Evolutionary conservation across 1,139 yeast genomes (phyloP), one percentile per base, ranked within the genome.

Genomic region (Zhuliangozyma parablackwelliae): DNA sequence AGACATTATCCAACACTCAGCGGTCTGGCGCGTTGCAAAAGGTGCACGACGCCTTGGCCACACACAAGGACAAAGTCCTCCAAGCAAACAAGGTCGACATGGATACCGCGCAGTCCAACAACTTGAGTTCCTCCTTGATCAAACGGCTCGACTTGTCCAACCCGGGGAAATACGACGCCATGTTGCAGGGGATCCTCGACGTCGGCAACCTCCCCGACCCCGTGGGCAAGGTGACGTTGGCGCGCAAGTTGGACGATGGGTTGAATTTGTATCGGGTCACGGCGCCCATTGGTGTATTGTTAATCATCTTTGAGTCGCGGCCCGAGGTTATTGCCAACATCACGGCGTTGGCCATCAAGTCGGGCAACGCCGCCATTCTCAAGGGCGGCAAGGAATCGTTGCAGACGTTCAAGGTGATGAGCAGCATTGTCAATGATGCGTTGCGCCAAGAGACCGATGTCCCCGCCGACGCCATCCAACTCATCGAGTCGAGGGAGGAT

Each of bases 271-370:
- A 80, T 59, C 69, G 96, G 51, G 74, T 92, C 10, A 83, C 96
- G 5, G 84, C 96, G 25, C 98, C 98, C 11, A 89, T 94, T 7
- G 99, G 99, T 10, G 97, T 89, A 0, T 61, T 94, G 36, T 70
- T 94, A 45, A 90, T 94, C 35, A 94, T 94, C 42, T 94, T 94
- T 56, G 99, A 94, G 63, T 82, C 96, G 29, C 78, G 99, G 52
- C 99, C 99, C 25, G 99, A 94, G 57, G 98, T 94, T 11, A 92
- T 94, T 65, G 98, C 98, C 38, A 94, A 94, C 58, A 92, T 94
- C 53, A 83, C 97, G 10, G 95, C 98, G 0, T 71, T 94, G 54
- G 96, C 97, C 20, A 82, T 94, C 56, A 94, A 94, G 59, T 88
- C 97, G 1, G 97, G 97, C 26, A 86, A 87, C 54, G 86, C 97